These are phyloP conservation scores for Epichloe sylvatica DNA, from an alignment of 2,329 filamentous ascomycete species.

Conservation along the genomic window DNA sequence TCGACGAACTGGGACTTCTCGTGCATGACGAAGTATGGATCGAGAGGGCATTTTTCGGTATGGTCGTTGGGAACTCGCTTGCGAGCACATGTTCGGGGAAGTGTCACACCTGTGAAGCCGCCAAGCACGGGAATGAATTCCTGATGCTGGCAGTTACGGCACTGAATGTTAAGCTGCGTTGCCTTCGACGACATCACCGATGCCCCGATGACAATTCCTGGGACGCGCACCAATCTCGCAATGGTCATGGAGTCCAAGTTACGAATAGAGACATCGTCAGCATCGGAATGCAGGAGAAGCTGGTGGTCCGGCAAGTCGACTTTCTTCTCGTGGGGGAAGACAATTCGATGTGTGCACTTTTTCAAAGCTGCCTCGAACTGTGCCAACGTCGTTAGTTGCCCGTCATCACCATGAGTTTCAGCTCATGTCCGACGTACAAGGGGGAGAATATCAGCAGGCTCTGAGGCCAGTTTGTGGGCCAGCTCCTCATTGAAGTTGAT, in stretches of 20 bases:
- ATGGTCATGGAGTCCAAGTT: constrained; percentile 88
- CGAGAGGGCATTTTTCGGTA: constrained; percentile 68
- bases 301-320: constrained; percentile 77
- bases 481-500: constrained; percentile 95
- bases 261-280: constrained; percentile 81
- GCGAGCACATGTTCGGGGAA: constrained; percentile 66
- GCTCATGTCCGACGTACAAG: constrained; percentile 44
- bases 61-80: constrained; percentile 49
- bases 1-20: constrained; percentile 92
- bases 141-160: constrained; percentile 67
- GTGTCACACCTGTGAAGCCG: constrained; percentile 74
- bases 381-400: background rate
- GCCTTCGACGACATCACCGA: constrained; percentile 96
- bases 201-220: constrained; percentile 93
- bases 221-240: constrained; percentile 86
- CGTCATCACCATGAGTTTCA: background rate
- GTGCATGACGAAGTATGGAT: constrained; percentile 91
- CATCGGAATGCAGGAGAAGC: constrained; percentile 83
- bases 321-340: constrained; percentile 56
- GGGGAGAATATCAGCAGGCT: constrained; percentile 78
- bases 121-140: constrained; percentile 60
- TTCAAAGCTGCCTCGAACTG: constrained; percentile 86
- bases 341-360: constrained; percentile 83
- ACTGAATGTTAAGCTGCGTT: constrained; percentile 73
- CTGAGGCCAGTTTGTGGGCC: constrained; percentile 74